Evolutionary conservation across 2,329 filamentous ascomycete genomes (phyloP), one percentile per base, ranked within the genome.

Genomic region (Ophiostoma himal-ulmi): DNA sequence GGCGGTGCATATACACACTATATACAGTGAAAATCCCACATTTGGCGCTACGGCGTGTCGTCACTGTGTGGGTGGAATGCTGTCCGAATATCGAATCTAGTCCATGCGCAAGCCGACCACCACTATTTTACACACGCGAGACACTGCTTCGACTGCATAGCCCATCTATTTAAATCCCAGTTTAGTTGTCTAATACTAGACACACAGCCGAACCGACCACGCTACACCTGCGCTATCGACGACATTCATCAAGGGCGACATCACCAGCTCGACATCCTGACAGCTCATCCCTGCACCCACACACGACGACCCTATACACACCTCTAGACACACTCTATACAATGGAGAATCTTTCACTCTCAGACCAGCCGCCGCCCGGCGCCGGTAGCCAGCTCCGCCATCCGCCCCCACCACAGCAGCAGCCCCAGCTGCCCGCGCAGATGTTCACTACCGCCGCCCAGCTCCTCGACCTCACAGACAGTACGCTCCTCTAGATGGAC

Each of bases 401-500:
- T 5, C 26, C 66, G 69, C 75, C 76, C 10, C 82, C 81, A 39
- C 85, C 87, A 68, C 79, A 82, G 70, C 82, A 83, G 66, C 82
- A 83, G 67, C 81, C 84, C 73, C 91, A 92, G 80, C 83, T 94
- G 54, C 92, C 92, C 17, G 94, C 94, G 72, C 94, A 99, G 83
- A 97, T 98, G 91, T 99, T 99, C 82, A 96, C 95, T 22, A 99
- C 95, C 41, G 95, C 95, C 41, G 94, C 95, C 70, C 95, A 98
- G 83, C 84, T 99, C 71, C 84, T 99, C 71, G 95, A 99, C 79
- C 85, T 99, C 77, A 98, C 95, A 76, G 95, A 99, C 83, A 99
- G 94, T 98, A 88, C 83, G 91, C 76, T n/a, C 7, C 8, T 5
- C 20, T 34, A 11, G 14, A 14, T 17, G 5, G 37, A 30, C 30